These are phyloP conservation scores for Nannochloropsis salina DNA, from an alignment of 108 stramenopile genomes.

Conservation along the genomic window DNA sequence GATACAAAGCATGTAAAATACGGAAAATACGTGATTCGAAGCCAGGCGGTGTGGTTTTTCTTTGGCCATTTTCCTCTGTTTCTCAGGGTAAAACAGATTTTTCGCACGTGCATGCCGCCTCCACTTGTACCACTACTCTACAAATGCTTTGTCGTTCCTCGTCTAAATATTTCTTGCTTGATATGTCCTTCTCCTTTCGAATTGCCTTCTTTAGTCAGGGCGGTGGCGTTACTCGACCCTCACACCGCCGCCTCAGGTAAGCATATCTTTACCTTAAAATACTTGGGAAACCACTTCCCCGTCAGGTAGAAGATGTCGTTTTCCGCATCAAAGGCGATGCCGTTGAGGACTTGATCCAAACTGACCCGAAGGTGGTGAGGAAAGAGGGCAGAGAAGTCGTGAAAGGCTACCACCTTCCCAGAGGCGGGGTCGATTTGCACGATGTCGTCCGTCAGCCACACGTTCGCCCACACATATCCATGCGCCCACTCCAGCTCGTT, in stretches of 20 bases:
- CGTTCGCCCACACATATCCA: slow-evolving; percentile 43
- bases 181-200: neutral
- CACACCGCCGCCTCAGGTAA: neutral
- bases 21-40: too few species aligned
- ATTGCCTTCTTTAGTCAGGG: neutral
- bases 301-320: slow-evolving; percentile 43
- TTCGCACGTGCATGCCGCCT: too few species aligned
- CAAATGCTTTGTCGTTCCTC: neutral
- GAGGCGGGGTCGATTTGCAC: slow-evolving; percentile 35
- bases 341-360: slow-evolving; percentile 40
- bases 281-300: slow-evolving; percentile 34
- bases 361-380: slow-evolving; percentile 6
- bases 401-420: slow-evolving; percentile 29
- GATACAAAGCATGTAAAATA: too few species aligned
- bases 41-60: too few species aligned
- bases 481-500: slow-evolving; percentile 48
- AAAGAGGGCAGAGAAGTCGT: slow-evolving; percentile 38
- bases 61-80: too few species aligned
- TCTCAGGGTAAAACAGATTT: too few species aligned
- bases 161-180: neutral
- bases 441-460: slow-evolving; percentile 45
- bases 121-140: too few species aligned
- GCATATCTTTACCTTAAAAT: slow-evolving; percentile 23
- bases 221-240: neutral
- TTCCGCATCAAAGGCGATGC: slow-evolving; percentile 44